phyloP scores from a whole-genome alignment of 176 grass and related monocot species.

The Musa itinerans region DNA sequence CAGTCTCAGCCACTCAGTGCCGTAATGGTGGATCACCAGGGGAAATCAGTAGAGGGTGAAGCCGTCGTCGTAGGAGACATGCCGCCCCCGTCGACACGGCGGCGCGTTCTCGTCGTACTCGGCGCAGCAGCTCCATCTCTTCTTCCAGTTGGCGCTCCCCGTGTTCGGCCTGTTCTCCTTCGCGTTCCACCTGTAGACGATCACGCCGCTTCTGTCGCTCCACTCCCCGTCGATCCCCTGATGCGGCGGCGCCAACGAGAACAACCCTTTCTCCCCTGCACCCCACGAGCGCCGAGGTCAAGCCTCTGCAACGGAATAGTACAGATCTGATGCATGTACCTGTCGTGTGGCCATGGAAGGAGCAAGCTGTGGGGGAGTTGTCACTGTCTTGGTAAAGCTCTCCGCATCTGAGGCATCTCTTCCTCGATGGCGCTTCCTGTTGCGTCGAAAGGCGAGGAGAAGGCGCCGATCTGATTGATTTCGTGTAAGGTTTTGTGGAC shows the following conservation, averaged over 20 bases:
- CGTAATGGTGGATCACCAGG: too few species aligned
- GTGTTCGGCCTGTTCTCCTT: constrained; percentile 35
- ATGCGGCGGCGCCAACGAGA: constrained; percentile 62
- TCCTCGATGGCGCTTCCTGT: constrained; percentile 6
- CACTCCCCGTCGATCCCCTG: constrained; percentile 83
- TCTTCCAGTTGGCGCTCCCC: constrained; percentile 53
- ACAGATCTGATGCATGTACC: constrained; percentile 16
- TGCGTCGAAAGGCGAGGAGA: background rate
- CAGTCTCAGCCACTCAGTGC: too few species aligned
- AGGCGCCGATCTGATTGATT: background rate
- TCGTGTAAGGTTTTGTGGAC: background rate
- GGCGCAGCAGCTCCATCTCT: constrained; percentile 68
- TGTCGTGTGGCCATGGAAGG: constrained; percentile 75
- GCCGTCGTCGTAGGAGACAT: constrained; percentile 72
- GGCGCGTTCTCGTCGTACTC: constrained; percentile 51
- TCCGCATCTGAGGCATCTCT: constrained; percentile 59
- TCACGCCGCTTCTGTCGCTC: constrained; percentile 71
- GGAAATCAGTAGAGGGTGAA: constrained; percentile 42
- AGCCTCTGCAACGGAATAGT: too few species aligned
- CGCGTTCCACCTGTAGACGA: constrained; percentile 77
- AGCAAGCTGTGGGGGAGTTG: constrained; percentile 47
- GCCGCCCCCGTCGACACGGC: constrained; percentile 45
- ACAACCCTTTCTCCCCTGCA: constrained; percentile 62
- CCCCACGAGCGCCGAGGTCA: too few species aligned
- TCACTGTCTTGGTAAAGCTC: constrained; percentile 41